Evolutionary conservation across 2,329 filamentous ascomycete genomes (phyloP), one percentile per base, ranked within the genome.

Genomic region (Exserohilum rostratum): DNA sequence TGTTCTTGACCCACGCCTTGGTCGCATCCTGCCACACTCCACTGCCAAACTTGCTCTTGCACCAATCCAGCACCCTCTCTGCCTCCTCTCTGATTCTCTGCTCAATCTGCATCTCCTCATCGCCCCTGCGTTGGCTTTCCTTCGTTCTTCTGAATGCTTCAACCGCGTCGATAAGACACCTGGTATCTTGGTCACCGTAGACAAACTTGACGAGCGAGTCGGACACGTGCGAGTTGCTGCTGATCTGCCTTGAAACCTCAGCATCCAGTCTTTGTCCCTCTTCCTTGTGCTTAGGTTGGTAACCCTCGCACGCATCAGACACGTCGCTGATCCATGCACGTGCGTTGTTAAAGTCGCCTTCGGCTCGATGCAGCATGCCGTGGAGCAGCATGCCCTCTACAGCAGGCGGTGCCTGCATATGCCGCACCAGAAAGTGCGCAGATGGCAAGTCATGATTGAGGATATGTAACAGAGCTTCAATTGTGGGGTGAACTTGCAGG

Each of bases 301-400:
- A 72, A 10, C 67, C 67, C 53, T 76, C 77, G 76, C 45, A 76
- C 62, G 34, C 58, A 50, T 62, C 69, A 5, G 34, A 45, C 10
- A 83, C 78, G 63, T 83, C 77, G 1, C 68, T 60, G 48, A 81
- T 78, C 82, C 81, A 83, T 0, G 77, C 76, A 30, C 78, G 62
- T 6, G 79, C 76, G 57, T 83, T 82, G 20, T 77, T 69, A 47
- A 80, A 76, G 51, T 83, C 81, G 3, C 81, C 80, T 65, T 83
- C 82, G 22, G 81, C 73, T 1, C 80, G 71, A 53, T 83, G 80
- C 55, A 84, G 62, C 12, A 84, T 78, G 3, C 77, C 77, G 57
- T 83, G 81, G 1, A 82, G 70, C 34, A 79, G 77, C 81, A 84
- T 84, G 13, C 77, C 78, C 56, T 83, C 82, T 35, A 73, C 73